Percentiles rank a stretch among this genome's conserved stretches.
Evolutionary conservation across 371 early-diverging fungal genomes (phyloP).

Genomic region (Lichtheimia corymbifera): DNA sequence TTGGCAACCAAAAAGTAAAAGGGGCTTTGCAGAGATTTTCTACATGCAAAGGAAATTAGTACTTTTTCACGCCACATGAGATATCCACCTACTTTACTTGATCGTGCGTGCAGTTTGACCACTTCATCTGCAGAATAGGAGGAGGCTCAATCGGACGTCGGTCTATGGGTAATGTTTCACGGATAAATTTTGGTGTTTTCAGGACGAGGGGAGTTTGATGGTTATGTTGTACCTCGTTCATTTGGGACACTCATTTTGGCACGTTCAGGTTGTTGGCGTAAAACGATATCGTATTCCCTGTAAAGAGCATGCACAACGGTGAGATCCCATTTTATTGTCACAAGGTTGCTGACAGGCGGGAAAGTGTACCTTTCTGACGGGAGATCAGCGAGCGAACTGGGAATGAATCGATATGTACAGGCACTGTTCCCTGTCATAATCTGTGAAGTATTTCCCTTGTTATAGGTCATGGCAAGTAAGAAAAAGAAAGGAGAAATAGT

Average conservation of each 20-base stretch:
- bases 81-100: constrained; percentile 35
- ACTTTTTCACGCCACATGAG: constrained; percentile 7
- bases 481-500: not conserved
- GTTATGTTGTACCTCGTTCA: constrained; percentile 35
- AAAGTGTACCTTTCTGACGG: constrained; percentile 30
- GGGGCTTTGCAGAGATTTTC: constrained; percentile 52
- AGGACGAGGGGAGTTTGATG: too few relatives aligned
- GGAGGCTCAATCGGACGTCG: constrained; percentile 51
- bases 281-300: constrained; percentile 27
- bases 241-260: constrained; percentile 37
- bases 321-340: not conserved
- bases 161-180: constrained; percentile 18
- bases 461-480: not conserved
- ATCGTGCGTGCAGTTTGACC: constrained; percentile 31
- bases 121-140: constrained; percentile 44
- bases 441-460: not conserved
- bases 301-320: not conserved
- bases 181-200: not conserved
- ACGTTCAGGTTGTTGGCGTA: constrained; percentile 33
- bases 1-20: constrained; percentile 48
- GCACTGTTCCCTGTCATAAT: constrained; percentile 7
- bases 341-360: not conserved
- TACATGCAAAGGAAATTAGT: constrained; percentile 15
- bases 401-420: constrained; percentile 48
- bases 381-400: constrained; percentile 35